Conservation (phyloP, 352 stramenopile genomes). For the Phytophthora pinifolia region DNA sequence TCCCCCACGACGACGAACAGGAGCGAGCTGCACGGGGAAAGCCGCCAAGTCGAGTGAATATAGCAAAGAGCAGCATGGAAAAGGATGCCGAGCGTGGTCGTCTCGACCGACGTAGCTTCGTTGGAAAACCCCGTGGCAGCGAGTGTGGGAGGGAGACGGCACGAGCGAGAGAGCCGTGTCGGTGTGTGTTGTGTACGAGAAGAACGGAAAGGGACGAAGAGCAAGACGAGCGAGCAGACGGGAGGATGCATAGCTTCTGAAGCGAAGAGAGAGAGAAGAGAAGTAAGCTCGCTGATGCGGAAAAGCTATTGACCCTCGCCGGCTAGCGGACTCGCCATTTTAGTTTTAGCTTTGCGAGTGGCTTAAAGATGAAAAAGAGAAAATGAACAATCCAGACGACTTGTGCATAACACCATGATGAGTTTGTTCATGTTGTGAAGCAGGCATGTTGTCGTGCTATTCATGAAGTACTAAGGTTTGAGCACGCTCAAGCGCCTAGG, state of each 20-base stretch:
- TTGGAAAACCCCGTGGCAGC: conserved; percentile 22
- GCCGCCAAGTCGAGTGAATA: conserved; percentile 22
- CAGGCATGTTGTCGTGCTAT: too few species aligned
- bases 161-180: conserved; percentile 42
- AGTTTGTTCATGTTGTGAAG: not conserved
- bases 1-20: conserved; percentile 22
- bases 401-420: not conserved
- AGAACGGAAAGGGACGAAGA: conserved; percentile 23
- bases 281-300: too few species aligned
- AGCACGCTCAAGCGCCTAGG: too few species aligned
- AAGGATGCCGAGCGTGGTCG: conserved; percentile 13
- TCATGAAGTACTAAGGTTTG: too few species aligned
- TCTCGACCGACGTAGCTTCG: conserved; percentile 22
- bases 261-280: not conserved
- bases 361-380: conserved; percentile 33
- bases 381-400: conserved; percentile 32
- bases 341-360: conserved; percentile 40
- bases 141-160: conserved; percentile 25
- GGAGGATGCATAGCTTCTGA: conserved; percentile 11
- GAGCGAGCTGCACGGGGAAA: conserved; percentile 26
- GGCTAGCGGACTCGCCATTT: conserved; percentile 25
- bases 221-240: conserved; percentile 22
- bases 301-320: conserved; percentile 14
- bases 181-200: conserved; percentile 43
- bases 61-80: conserved; percentile 16